These are phyloP conservation scores for Tilletia walkeri DNA, from an alignment of 1,284 basidiomycete species.

Conservation along the genomic window DNA sequence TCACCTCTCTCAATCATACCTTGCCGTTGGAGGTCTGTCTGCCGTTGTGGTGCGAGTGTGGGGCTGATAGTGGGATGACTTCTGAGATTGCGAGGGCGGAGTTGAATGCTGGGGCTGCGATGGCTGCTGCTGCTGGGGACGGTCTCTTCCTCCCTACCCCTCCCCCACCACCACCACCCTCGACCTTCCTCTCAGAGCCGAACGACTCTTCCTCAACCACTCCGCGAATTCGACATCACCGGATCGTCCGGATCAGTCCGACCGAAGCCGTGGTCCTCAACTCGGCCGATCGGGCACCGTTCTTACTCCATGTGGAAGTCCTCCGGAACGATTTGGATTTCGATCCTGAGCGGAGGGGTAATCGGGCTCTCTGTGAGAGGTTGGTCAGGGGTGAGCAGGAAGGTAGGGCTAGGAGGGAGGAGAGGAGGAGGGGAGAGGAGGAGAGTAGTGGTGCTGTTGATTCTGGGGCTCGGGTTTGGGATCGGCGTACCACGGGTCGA, in stretches of 20 bases:
- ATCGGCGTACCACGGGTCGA: no score
- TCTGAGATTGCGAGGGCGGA: conserved; percentile 11
- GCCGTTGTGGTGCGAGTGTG: conserved; percentile 78
- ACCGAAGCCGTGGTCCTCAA: conserved; percentile 97
- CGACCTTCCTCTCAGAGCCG: background rate
- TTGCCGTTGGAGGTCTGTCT: conserved; percentile 87
- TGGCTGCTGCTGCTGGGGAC: conserved; percentile 31
- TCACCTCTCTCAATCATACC: conserved; percentile 93
- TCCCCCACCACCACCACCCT: background rate
- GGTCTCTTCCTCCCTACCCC: no score
- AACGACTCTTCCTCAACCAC: background rate
- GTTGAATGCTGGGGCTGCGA: conserved; percentile 32
- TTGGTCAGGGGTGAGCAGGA: conserved; percentile 71
- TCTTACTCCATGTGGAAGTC: conserved; percentile 88
- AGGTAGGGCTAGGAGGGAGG: conserved; percentile 52
- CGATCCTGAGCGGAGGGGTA: conserved; percentile 76
- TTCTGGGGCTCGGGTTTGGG: no score
- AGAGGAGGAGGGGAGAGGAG: background rate
- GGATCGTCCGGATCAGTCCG: conserved; percentile 94
- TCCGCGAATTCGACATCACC: conserved; percentile 67
- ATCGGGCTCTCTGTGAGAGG: conserved; percentile 76
- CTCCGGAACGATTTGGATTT: conserved; percentile 89
- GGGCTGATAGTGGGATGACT: background rate
- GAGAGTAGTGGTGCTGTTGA: background rate
- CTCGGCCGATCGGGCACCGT: conserved; percentile 93